Conservation (phyloP, 495 filamentous ascomycete species). For the Podospora bellae-mahoneyi region DNA sequence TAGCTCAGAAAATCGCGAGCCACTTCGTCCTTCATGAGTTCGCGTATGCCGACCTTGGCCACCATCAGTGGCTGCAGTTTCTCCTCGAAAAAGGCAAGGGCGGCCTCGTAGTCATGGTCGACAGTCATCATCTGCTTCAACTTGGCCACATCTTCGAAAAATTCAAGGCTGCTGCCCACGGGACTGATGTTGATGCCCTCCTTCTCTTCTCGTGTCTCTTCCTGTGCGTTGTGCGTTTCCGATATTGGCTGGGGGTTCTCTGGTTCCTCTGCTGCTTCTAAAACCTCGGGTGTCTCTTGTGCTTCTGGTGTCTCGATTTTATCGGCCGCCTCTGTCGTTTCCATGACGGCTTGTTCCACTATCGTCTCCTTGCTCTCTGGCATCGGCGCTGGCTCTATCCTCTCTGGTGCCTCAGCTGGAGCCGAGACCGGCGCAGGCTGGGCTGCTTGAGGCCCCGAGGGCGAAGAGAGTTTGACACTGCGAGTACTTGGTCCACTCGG, state of each 20-base stretch:
- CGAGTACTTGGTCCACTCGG: background rate
- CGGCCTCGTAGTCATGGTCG: constrained; percentile 24
- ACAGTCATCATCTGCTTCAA: constrained; percentile 38
- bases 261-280: background rate
- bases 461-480: background rate
- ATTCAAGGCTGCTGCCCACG: constrained; percentile 17
- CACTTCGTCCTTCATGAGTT: constrained; percentile 22
- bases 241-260: background rate
- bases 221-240: background rate
- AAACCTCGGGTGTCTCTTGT: background rate
- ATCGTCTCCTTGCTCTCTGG: background rate
- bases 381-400: background rate
- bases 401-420: background rate
- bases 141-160: constrained; percentile 31
- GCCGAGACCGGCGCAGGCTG: background rate
- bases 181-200: background rate
- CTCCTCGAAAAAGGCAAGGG: constrained; percentile 41
- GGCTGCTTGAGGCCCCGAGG: background rate
- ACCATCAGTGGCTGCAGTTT: constrained; percentile 34
- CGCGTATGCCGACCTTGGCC: constrained; percentile 20
- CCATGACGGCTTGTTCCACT: background rate
- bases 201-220: background rate
- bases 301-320: background rate
- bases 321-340: background rate
- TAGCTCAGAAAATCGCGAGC: constrained; percentile 27